Base-by-base conservation (phyloP, 768 basidiomycete genomes). In the Pulveroboletus ravenelii region DNA sequence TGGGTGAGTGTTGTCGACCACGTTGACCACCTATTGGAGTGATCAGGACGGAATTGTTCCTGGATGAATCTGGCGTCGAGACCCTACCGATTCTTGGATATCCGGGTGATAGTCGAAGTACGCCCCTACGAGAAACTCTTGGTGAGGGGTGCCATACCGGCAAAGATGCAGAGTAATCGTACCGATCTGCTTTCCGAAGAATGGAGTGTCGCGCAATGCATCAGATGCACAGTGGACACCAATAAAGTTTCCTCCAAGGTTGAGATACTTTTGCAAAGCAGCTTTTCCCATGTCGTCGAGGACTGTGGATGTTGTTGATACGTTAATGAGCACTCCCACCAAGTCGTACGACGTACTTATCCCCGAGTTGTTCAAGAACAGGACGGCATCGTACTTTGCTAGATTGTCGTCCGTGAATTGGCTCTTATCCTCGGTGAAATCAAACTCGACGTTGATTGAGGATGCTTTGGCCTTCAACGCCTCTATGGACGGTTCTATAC, bases 101-200 rank as follows among this genome's bases (percentile, higher is more conserved):
- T 66, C 71, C 0, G 86, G 78, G 57, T 89, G 87, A 63, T 85
- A 84, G 59, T 87, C 82, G 56, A 89, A 90, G 39, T 74, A 76
- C 10, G 88, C 80, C 14, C 82, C 80, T 82, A 35, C 6, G 40
- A 27, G 42, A 30, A 31, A 31, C 41, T 9, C 27, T 10, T 9
- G 3, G 23, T 56, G 45, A 56, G 38, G 38, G 44, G 41, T n/a
- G 23, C 50, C 10, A 39, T 2, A 17, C 6, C 14, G 39, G 17
- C 6, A 49, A 18, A 45, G 32, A 30, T 7, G 15, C 2, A 32
- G 18, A 7, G 27, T 10, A 4, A 23, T 55, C 67, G 5, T 47
- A 82, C 85, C 82, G 47, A 87, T 60, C 62, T 84, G 79, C 45
- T 67, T 70, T 15, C 71, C 72, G 59, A 78, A 89, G 58, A 79